phyloP scores from a whole-genome alignment of 2,329 filamentous ascomycete genomes.

The Colletotrichum lentis region DNA sequence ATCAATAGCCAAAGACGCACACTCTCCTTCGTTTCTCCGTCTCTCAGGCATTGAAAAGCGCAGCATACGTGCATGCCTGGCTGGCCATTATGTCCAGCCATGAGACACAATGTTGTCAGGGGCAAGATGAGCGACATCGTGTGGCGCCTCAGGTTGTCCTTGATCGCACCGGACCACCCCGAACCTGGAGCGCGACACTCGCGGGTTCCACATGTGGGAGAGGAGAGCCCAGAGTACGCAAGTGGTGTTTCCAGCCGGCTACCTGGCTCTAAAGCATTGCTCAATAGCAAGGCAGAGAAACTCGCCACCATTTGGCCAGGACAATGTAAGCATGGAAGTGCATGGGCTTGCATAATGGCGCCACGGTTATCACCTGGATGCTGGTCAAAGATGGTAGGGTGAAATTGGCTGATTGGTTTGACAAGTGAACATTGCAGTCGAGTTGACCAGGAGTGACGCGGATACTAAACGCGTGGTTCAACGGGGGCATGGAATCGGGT shows the following conservation, averaged over 20 bases:
- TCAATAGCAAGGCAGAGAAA: neutral
- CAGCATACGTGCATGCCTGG: neutral
- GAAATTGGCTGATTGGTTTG: neutral
- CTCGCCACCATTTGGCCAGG: neutral
- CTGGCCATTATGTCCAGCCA: neutral
- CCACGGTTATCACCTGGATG: conserved; percentile 6
- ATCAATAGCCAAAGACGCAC: conserved; percentile 15
- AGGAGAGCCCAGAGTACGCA: no score
- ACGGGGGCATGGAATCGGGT: neutral
- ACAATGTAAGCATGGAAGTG: neutral
- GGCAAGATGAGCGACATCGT: neutral
- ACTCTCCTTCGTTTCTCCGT: neutral
- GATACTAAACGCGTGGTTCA: neutral
- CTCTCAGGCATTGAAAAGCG: neutral
- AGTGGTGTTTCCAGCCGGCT: neutral
- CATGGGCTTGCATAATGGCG: conserved; percentile 4
- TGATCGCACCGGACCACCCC: neutral
- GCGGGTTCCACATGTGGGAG: neutral
- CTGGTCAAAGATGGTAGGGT: conserved; percentile 6
- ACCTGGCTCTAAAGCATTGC: neutral
- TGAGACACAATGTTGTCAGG: neutral
- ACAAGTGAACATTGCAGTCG: neutral
- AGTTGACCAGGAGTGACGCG: neutral
- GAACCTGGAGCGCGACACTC: neutral
- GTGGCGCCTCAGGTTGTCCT: neutral